Evolutionary conservation across 2,329 filamentous ascomycete genomes (phyloP).

Genomic region (Corinectria fuckeliana): DNA sequence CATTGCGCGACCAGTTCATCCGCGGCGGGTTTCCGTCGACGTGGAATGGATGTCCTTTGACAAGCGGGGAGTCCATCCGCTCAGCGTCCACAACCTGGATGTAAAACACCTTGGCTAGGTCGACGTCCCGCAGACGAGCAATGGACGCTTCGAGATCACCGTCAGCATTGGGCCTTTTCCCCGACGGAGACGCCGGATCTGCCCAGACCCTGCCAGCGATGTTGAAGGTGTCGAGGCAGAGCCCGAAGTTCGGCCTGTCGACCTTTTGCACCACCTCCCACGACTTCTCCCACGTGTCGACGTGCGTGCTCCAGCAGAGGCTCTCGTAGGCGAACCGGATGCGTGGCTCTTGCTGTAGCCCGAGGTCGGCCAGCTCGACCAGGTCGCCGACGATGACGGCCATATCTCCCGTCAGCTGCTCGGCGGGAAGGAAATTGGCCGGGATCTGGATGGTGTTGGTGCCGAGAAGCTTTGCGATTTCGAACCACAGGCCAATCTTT

Average conservation of each 20-base stretch:
- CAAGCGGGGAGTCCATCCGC: constrained; percentile 40
- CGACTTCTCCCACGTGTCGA: constrained; percentile 72
- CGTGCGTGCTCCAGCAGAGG: constrained; percentile 72
- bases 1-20: constrained; percentile 79
- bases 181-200: constrained; percentile 62
- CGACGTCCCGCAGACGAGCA: constrained; percentile 57
- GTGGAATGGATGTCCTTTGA: constrained; percentile 50
- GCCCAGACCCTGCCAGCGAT: constrained; percentile 73
- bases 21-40: constrained; percentile 43
- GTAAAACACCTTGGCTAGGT: constrained; percentile 72
- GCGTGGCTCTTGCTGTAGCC: constrained; percentile 57
- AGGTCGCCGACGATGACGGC: constrained; percentile 68
- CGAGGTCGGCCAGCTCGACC: constrained; percentile 69
- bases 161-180: constrained; percentile 60
- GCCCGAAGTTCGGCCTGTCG: constrained; percentile 72
- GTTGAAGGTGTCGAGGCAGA: constrained; percentile 80
- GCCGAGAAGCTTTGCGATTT: constrained; percentile 67
- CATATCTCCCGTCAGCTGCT: constrained; percentile 52
- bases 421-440: constrained; percentile 66
- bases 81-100: constrained; percentile 79
- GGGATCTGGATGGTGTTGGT: constrained; percentile 78
- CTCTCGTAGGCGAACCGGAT: constrained; percentile 76
- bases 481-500: constrained; percentile 70
- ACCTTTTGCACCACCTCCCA: constrained; percentile 72
- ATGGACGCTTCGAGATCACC: constrained; percentile 60